A percentile compares a stretch with the other conserved stretches of the same genome.
phyloP scores from a whole-genome alignment of 371 early-diverging fungal genomes.

The Lichtheimia ramosa region DNA sequence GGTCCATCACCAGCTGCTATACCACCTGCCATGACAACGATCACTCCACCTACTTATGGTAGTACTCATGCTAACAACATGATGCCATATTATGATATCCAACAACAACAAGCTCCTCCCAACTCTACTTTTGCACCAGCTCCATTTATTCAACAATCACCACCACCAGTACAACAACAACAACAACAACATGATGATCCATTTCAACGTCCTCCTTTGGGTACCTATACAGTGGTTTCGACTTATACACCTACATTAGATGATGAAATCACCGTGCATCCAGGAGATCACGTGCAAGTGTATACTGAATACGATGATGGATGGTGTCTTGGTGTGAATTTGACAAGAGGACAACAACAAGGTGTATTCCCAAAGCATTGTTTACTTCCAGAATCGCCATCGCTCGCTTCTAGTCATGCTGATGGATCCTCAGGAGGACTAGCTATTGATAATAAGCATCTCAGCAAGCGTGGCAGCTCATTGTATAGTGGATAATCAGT shows the following conservation, averaged over 20 bases:
- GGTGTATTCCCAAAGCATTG: constrained; percentile 60
- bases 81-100: too few species aligned
- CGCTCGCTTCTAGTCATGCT: not conserved
- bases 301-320: constrained; percentile 22
- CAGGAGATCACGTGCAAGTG: constrained; percentile 18
- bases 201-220: constrained; percentile 20
- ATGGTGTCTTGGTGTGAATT: constrained; percentile 15
- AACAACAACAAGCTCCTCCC: constrained; percentile 1
- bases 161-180: constrained; percentile 1
- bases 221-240: constrained; percentile 39
- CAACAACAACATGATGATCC: constrained; percentile 2
- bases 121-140: not conserved
- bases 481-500: not conserved
- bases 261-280: constrained; percentile 22
- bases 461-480: constrained; percentile 16
- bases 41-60: not conserved
- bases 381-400: constrained; percentile 17
- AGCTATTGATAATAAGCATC: constrained; percentile 2
- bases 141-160: not conserved
- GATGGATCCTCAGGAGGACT: not conserved
- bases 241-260: constrained; percentile 32
- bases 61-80: not conserved
- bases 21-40: not conserved
- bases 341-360: constrained; percentile 1
- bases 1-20: constrained; percentile 1